Conservation (phyloP, 352 stramenopile species). For the Pythium aquatile region DNA sequence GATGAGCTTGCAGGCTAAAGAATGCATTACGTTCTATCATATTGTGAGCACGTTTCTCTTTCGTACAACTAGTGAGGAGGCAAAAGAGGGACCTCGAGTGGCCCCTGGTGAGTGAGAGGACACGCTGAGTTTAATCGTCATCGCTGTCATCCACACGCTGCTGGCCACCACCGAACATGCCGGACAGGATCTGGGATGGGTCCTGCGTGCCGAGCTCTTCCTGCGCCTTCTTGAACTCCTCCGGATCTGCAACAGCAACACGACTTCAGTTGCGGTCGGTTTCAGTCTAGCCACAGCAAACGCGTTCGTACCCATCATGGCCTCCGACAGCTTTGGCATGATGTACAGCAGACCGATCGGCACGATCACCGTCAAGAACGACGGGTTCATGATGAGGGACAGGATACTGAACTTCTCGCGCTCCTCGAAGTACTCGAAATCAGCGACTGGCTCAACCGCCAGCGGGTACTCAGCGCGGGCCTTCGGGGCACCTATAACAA, state of each 20-base stretch:
- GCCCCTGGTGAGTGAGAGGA: not conserved
- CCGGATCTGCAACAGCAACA: constrained; percentile 46
- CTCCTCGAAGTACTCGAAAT: constrained; percentile 82
- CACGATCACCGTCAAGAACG: constrained; percentile 76
- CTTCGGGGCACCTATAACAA: constrained; percentile 44
- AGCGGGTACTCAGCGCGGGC: constrained; percentile 60
- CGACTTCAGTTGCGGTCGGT: not conserved
- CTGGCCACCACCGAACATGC: constrained; percentile 70
- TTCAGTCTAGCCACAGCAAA: not conserved
- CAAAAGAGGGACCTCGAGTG: not conserved
- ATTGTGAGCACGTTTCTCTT: constrained; percentile 1
- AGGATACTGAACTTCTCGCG: constrained; percentile 83
- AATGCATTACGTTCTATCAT: constrained; percentile 14
- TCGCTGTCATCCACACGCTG: constrained; percentile 60
- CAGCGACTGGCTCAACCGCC: constrained; percentile 53
- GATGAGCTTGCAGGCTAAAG: not conserved
- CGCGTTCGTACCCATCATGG: constrained; percentile 61
- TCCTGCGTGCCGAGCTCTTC: constrained; percentile 79
- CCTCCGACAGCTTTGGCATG: constrained; percentile 75
- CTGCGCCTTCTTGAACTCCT: constrained; percentile 87
- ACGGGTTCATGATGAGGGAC: constrained; percentile 74
- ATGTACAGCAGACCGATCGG: constrained; percentile 78
- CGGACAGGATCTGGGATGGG: constrained; percentile 59
- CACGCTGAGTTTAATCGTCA: constrained; percentile 40
- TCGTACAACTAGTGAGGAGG: not conserved